phyloP scores from a whole-genome alignment of 2,329 filamentous ascomycete genomes.

The Keithomyces neogunnii region DNA sequence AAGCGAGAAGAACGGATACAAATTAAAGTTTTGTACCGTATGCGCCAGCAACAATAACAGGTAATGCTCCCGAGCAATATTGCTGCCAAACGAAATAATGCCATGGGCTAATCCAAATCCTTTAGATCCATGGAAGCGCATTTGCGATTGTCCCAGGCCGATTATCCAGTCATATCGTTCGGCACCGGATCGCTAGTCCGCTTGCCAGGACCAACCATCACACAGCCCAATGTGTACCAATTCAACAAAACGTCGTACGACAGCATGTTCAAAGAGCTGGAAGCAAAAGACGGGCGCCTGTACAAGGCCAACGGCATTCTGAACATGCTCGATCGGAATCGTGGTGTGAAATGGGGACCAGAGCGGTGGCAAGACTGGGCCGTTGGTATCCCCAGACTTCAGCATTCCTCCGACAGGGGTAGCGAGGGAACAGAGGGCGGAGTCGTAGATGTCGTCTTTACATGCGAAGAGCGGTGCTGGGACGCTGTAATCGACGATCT shows the following conservation, averaged over 20 bases:
- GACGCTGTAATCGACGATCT: constrained; percentile 95
- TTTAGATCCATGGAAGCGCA: constrained; percentile 80
- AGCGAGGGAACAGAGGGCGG: constrained; percentile 77
- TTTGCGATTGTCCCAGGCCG: constrained; percentile 73
- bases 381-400: constrained; percentile 72
- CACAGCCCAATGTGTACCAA: constrained; percentile 91
- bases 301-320: constrained; percentile 90
- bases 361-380: constrained; percentile 98
- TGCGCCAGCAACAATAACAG: constrained; percentile 98
- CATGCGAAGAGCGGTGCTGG: constrained; percentile 96
- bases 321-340: constrained; percentile 91
- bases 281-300: constrained; percentile 73
- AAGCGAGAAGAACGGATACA: constrained; percentile 57
- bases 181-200: constrained; percentile 93
- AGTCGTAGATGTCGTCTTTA: constrained; percentile 88
- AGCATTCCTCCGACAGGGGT: constrained; percentile 69
- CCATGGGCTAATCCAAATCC: constrained; percentile 2
- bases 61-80: constrained; percentile 32
- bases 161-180: constrained; percentile 96
- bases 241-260: constrained; percentile 97
- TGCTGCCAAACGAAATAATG: not conserved
- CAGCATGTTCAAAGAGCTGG: constrained; percentile 86
- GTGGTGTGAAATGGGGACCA: constrained; percentile 86
- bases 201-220: constrained; percentile 81
- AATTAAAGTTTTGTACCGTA: constrained; percentile 96